These are phyloP conservation scores for Turritis glabra DNA, from an alignment of 345 rosid genomes.

Conservation along the genomic window DNA sequence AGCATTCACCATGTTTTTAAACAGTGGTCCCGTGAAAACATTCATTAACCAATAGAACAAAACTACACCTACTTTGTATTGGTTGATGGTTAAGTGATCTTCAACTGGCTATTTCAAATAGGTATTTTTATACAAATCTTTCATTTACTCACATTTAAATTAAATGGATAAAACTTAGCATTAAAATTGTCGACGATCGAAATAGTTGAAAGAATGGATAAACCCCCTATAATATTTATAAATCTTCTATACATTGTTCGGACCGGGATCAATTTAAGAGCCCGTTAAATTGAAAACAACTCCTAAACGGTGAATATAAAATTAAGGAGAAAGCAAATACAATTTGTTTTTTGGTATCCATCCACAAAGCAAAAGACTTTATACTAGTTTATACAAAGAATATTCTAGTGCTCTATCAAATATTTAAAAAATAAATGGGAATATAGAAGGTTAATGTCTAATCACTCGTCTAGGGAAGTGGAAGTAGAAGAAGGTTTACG, in stretches of 20 bases:
- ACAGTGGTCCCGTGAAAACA: slow-evolving; percentile 25
- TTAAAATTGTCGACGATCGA: background rate
- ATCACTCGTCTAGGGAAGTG: slow-evolving; percentile 36
- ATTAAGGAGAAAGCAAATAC: background rate
- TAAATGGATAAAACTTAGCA: background rate
- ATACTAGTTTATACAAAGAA: slow-evolving; percentile 4
- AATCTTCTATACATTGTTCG: background rate
- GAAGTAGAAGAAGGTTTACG: slow-evolving; percentile 37
- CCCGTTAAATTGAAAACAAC: background rate
- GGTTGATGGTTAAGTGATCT: background rate
- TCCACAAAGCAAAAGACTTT: no score
- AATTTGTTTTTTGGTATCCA: background rate
- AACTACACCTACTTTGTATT: background rate
- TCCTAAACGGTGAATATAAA: background rate
- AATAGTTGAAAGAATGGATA: background rate
- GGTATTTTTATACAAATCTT: background rate
- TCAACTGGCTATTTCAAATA: background rate
- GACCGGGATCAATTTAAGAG: background rate
- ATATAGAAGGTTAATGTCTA: slow-evolving; percentile 31
- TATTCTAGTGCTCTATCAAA: slow-evolving; percentile 8
- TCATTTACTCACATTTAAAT: background rate
- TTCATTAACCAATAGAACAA: slow-evolving; percentile 16
- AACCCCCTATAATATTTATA: background rate
- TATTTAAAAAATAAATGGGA: background rate
- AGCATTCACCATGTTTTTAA: slow-evolving; percentile 8